phyloP scores from a whole-genome alignment of 2,329 filamentous ascomycete species.

The Thelonectria rubi region DNA sequence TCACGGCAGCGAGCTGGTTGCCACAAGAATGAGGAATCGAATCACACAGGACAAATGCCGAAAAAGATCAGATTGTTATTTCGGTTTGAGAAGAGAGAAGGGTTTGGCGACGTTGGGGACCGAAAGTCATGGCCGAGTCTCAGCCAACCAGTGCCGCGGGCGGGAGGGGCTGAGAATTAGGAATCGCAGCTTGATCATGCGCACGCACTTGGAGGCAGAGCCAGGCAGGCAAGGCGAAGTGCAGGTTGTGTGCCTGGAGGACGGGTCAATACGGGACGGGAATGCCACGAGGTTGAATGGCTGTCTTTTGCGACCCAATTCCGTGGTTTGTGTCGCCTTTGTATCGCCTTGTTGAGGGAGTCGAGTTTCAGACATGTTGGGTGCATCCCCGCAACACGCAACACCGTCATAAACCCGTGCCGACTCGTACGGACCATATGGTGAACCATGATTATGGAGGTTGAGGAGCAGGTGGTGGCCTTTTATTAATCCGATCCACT shows the following conservation, averaged over 20 bases:
- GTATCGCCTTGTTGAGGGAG: not conserved
- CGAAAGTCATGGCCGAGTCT: not conserved
- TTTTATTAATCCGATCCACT: not conserved
- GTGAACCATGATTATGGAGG: too few species aligned
- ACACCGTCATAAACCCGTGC: too few species aligned
- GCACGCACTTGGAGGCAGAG: not conserved
- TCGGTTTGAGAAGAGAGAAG: not conserved
- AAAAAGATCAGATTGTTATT: not conserved
- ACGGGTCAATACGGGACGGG: slow-evolving; percentile 3
- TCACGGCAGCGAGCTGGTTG: slow-evolving; percentile 2
- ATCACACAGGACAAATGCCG: not conserved
- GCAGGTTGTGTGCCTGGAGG: slow-evolving; percentile 15
- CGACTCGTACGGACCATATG: too few species aligned
- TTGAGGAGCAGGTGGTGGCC: not conserved
- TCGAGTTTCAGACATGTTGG: not conserved
- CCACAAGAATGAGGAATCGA: slow-evolving; percentile 20
- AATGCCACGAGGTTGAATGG: slow-evolving; percentile 9
- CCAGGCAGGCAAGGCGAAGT: not conserved
- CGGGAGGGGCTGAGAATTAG: slow-evolving; percentile 22
- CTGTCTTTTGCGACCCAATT: slow-evolving; percentile 14
- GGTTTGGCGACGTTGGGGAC: not conserved
- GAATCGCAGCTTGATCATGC: slow-evolving; percentile 24
- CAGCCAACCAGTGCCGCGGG: slow-evolving; percentile 14
- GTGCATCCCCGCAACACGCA: not conserved
- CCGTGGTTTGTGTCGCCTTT: slow-evolving; percentile 5